A percentile compares a stretch with the other conserved stretches of the same genome.
Conservation (phyloP, 139 green algal species). For the Klebsormidium nitens region DNA sequence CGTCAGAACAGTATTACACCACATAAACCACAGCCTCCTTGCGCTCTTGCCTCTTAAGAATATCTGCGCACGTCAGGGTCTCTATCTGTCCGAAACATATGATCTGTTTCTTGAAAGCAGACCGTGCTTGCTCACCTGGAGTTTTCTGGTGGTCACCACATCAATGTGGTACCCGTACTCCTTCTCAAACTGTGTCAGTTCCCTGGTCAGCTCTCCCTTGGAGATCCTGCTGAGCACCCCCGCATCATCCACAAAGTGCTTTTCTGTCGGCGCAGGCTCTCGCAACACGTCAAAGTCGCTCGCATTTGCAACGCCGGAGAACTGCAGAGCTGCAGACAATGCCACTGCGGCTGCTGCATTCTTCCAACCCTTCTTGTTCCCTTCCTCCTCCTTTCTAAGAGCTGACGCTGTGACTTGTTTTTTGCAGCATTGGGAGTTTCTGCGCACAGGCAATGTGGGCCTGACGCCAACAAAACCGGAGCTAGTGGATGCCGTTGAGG, state of each 20-base stretch:
- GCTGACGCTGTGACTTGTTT: no score
- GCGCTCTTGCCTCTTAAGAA: background rate
- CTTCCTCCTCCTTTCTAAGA: no score
- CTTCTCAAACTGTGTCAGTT: constrained; percentile 42
- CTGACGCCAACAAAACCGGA: no score
- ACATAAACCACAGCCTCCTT: background rate
- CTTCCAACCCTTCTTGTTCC: no score
- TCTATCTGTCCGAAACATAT: background rate
- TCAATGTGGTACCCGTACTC: constrained; percentile 42
- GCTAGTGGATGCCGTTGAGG: no score
- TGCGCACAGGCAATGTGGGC: no score
- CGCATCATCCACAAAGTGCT: constrained; percentile 42
- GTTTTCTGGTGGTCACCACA: constrained; percentile 44
- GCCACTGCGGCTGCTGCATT: background rate
- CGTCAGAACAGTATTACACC: background rate
- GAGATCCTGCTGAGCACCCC: constrained; percentile 37
- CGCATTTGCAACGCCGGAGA: constrained; percentile 13
- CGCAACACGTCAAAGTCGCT: constrained; percentile 39
- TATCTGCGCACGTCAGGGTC: background rate
- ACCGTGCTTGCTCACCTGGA: no score
- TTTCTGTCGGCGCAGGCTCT: constrained; percentile 3
- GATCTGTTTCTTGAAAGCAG: no score
- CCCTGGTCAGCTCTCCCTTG: constrained; percentile 24
- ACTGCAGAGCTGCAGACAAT: background rate
- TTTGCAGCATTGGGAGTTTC: no score